Base-by-base conservation (phyloP, 1,284 basidiomycete genomes). In the Apiotrichum laibachii region DNA sequence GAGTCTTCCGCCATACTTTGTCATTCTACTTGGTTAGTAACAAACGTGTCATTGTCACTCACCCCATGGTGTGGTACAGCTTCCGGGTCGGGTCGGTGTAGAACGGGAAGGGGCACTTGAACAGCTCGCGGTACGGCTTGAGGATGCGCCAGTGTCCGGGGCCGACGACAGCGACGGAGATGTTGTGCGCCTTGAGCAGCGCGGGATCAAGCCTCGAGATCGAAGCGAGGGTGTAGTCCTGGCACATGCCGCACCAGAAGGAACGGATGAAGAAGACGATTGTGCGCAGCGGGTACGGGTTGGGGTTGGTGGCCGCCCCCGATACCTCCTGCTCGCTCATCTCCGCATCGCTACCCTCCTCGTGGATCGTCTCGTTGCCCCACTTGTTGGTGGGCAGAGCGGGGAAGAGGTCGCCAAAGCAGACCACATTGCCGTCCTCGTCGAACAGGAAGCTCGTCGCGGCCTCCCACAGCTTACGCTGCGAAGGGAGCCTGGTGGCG, bases 221-320 rank as follows among this genome's bases (percentile, higher is more conserved):
- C 1, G 72, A 74, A 10, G 71, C 71, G 39, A 74, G 63, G 8
- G 69, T 75, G 57, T 74, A 79, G 48, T 78, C 74, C 62, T 79
- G 77, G 54, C 75, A 77, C 63, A 73, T 69, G 13, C 75, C 76
- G 57, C 77, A 79, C 74, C 73, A 77, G 62, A 76, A 77, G 53
- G 71, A 60, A 8, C 77, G 63, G 45, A 77, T 71, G 60, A 75
- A 79, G 66, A 79, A 72, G 13, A 79, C 61, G 19, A 77, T 70
- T 8, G 72, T 75, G 18, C 40, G 51, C 21, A 55, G 55, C 21
- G 51, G 31, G 26, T 31, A 31, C 26, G 26, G 26, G 26, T 31
- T 31, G 26, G 3, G 4, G 26, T 31, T 31, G 26, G 4, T 31
- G 26, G 26, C 26, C 26, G n/a, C n/a, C n/a, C n/a, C n/a, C n/a